Percentiles rank a stretch among this genome's conserved stretches.
Evolutionary conservation across 1,139 yeast genomes (phyloP).

Genomic region (Spencermartinsiella ligniputridi): DNA sequence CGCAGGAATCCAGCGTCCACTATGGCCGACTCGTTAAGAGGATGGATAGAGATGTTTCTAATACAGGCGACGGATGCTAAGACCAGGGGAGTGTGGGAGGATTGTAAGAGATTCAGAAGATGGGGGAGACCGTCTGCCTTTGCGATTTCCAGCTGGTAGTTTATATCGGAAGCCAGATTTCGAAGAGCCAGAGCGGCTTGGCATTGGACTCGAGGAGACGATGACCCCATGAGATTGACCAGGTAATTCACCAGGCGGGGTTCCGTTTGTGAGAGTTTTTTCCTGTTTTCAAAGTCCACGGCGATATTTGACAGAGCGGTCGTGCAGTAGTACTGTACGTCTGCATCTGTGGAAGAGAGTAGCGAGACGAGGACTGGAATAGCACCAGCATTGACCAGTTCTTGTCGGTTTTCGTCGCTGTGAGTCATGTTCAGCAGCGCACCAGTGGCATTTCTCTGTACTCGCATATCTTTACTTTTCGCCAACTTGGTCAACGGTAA

Average conservation of each 20-base stretch:
- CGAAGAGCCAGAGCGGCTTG: slow-evolving; percentile 96
- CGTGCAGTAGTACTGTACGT: slow-evolving; percentile 96
- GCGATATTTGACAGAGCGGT: slow-evolving; percentile 97
- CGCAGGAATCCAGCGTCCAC: slow-evolving; percentile 93
- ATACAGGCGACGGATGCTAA: slow-evolving; percentile 98
- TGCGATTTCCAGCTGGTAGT: slow-evolving; percentile 90
- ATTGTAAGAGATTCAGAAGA: slow-evolving; percentile 78
- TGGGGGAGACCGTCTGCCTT: slow-evolving; percentile 94
- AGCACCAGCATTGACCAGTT: slow-evolving; percentile 95
- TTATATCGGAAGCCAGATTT: slow-evolving; percentile 89
- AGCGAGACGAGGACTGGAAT: slow-evolving; percentile 94
- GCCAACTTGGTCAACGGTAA: slow-evolving; percentile 92
- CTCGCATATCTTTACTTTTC: slow-evolving; percentile 89
- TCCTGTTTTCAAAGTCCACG: slow-evolving; percentile 88
- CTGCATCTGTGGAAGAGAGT: slow-evolving; percentile 83
- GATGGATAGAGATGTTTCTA: slow-evolving; percentile 93
- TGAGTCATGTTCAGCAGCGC: slow-evolving; percentile 97
- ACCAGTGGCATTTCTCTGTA: slow-evolving; percentile 97
- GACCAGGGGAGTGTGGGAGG: slow-evolving; percentile 87
- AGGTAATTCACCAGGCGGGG: slow-evolving; percentile 88
- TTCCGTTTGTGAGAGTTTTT: slow-evolving; percentile 83
- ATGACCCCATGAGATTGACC: slow-evolving; percentile 87
- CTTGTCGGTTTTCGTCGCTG: slow-evolving; percentile 93
- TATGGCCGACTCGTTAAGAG: slow-evolving; percentile 88
- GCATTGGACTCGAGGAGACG: slow-evolving; percentile 89